Evolutionary conservation across 176 grass and related monocot genomes (phyloP), one percentile per base, ranked within the genome.

Genomic region (Poa pratensis): DNA sequence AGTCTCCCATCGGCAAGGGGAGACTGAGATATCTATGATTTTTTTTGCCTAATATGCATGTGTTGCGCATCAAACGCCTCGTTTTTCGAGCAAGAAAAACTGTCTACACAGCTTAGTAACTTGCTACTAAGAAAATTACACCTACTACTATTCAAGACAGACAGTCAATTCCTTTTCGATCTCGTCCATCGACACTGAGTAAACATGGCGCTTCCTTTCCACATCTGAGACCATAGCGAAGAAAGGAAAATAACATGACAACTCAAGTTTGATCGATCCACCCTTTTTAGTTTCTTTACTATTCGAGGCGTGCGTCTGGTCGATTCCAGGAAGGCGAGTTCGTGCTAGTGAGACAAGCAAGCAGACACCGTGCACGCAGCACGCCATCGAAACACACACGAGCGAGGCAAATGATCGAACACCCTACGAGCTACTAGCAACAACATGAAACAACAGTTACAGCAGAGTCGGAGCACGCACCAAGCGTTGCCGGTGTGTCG

Each of bases 401-500:
- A 35, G 16, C 17, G 17, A 85, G 22, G 13, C 17, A 71, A 89
- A 61, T 1, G 45, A 85, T 43, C 88, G 62, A 89, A 77, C 83
- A 85, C 78, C 83, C 23, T 28, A 34, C 7, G 67, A 3, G 71
- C 43, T 50, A 60, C 27, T 37, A 74, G 77, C 19, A 64, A 17
- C 22, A 46, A 15, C 19, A 76, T 2, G 22, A 40, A 64, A 48
- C 30, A 35, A 15, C 19, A 76, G 4, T 14, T 1, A 40, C 15
- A n/a, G 9, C 14, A 60, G 50, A 76, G 13, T 40, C 19, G 18
- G 23, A 59, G 26, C n/a, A 89, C 83, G 28, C 83, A 93, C 88
- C 92, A 55, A 67, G 72, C 24, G 96, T 95, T 20, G 93, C 91
- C 9, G 96, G 91, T 43, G 96, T 95, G 85, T 94, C 91, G 88